These are phyloP conservation scores for Rhizophagus prolifer DNA, from an alignment of 192 early-diverging fungal genomes.

Conservation along the genomic window DNA sequence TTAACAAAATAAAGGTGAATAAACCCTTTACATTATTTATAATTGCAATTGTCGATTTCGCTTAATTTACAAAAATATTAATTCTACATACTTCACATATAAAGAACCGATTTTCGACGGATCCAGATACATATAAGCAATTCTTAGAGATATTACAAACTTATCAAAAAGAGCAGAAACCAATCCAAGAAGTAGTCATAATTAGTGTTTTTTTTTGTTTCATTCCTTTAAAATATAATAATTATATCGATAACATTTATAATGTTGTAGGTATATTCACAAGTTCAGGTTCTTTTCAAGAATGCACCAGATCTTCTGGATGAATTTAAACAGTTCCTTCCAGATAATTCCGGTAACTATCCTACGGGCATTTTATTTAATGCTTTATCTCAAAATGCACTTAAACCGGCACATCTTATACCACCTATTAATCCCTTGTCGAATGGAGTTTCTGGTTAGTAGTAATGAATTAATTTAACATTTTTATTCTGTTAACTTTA, in stretches of 20 bases:
- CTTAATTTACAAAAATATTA: neutral
- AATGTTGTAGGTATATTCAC: constrained; percentile 75
- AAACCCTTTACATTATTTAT: neutral
- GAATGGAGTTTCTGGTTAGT: constrained; percentile 52
- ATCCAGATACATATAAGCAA: constrained; percentile 96
- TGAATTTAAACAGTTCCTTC: constrained; percentile 98
- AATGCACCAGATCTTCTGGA: constrained; percentile 86
- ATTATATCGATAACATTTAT: constrained; percentile 13
- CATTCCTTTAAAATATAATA: neutral
- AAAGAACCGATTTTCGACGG: constrained; percentile 84
- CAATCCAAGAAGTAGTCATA: constrained; percentile 80
- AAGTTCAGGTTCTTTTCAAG: constrained; percentile 88
- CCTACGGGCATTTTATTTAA: constrained; percentile 45
- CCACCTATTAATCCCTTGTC: constrained; percentile 46
- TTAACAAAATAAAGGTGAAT: constrained; percentile 96
- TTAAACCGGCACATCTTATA: constrained; percentile 36
- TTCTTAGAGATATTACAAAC: constrained; percentile 98
- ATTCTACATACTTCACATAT: neutral
- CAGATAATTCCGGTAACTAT: constrained; percentile 73
- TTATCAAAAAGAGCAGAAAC: constrained; percentile 94
- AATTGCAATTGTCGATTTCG: too few species aligned
- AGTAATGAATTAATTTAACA: neutral
- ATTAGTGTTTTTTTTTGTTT: constrained; percentile 9
- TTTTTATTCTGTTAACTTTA: neutral
- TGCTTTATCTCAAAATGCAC: constrained; percentile 40